Evolutionary conservation across 306 rosid genomes (phyloP).

Genomic region (Cucumis cinereus): DNA sequence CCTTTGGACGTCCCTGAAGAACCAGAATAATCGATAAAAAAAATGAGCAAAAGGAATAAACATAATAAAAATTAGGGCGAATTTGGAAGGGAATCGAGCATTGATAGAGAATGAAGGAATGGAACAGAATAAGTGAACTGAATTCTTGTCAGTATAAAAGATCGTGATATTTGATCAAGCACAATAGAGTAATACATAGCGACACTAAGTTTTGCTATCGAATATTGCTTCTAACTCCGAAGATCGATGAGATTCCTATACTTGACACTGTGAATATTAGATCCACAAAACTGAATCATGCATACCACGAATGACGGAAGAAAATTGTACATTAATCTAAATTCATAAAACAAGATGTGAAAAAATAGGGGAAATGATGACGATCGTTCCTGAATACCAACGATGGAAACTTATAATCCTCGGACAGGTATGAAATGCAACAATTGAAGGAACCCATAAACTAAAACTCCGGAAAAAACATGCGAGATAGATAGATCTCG

Average conservation of each 20-base stretch:
- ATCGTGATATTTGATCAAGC: background rate
- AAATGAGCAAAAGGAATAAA: background rate
- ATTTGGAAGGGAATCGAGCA: background rate
- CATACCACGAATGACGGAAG: background rate
- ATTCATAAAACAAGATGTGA: background rate
- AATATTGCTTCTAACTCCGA: background rate
- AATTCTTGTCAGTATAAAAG: background rate
- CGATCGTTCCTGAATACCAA: background rate
- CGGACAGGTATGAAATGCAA: background rate
- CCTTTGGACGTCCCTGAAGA: slow-evolving; percentile 92
- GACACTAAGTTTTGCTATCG: background rate
- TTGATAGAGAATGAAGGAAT: background rate
- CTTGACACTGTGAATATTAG: background rate
- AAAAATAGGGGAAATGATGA: no score
- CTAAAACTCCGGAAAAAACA: background rate
- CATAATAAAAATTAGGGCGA: background rate
- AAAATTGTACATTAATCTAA: background rate
- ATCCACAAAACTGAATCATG: background rate
- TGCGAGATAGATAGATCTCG: background rate
- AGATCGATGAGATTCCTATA: background rate
- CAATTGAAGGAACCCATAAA: background rate
- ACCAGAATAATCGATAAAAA: background rate
- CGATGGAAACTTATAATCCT: background rate
- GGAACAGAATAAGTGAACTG: background rate
- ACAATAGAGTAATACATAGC: background rate